Percentiles rank a stretch among this genome's conserved stretches.
phyloP scores from a whole-genome alignment of 352 stramenopile species.

The Aphanomyces invadans region DNA sequence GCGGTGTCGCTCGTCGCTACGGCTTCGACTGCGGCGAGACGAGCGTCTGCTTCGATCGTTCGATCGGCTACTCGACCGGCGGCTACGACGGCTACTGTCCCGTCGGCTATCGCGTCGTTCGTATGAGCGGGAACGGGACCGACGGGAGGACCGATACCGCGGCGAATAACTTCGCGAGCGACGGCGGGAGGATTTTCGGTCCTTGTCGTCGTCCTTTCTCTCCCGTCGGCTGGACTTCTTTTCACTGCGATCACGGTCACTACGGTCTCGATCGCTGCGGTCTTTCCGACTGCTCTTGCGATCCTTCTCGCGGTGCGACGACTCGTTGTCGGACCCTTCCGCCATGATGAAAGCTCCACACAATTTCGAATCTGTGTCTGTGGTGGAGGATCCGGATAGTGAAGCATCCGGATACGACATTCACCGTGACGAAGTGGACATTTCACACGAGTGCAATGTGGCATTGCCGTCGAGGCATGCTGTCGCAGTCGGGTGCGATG shows the following conservation, averaged over 20 bases:
- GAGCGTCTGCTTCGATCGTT: constrained; percentile 14
- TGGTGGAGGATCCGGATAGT: constrained; percentile 11
- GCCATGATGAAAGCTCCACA: constrained; percentile 23
- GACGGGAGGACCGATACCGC: constrained; percentile 46
- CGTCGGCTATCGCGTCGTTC: constrained; percentile 30
- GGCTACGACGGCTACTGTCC: constrained; percentile 25
- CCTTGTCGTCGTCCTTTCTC: constrained; percentile 24
- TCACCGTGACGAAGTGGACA: no score
- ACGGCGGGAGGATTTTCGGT: constrained; percentile 17
- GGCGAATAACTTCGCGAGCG: constrained; percentile 49
- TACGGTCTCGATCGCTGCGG: constrained; percentile 24
- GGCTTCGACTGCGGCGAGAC: constrained; percentile 32
- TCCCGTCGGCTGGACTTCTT: constrained; percentile 21
- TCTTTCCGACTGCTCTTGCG: constrained; percentile 27
- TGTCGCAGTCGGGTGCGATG: no score
- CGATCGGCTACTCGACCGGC: constrained; percentile 27
- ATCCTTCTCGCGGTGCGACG: constrained; percentile 25
- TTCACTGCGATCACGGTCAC: constrained; percentile 21
- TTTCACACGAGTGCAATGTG: no score
- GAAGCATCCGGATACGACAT: not conserved
- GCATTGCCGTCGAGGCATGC: no score
- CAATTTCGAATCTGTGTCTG: constrained; percentile 23
- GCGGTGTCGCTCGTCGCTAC: constrained; percentile 18
- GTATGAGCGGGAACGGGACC: constrained; percentile 47
- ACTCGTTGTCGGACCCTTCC: constrained; percentile 7